These are phyloP conservation scores for Trichoderma gamsii DNA, from an alignment of 495 filamentous ascomycete species.

Conservation along the genomic window DNA sequence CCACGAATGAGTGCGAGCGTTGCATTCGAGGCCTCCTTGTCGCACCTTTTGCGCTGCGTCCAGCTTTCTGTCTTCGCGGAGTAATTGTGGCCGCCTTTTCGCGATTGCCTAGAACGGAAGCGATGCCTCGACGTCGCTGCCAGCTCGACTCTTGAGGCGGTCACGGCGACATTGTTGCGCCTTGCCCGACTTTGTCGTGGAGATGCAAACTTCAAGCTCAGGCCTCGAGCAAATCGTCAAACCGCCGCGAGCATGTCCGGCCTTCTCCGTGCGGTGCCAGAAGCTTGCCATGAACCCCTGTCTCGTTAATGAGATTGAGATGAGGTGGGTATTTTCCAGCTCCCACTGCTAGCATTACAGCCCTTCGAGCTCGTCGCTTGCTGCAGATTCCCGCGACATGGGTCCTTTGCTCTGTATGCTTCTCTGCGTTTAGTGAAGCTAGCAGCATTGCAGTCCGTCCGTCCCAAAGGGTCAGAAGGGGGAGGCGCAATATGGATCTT, in stretches of 20 bases:
- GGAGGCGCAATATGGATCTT: conserved; percentile 2
- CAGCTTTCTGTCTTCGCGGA: background rate
- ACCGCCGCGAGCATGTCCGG: background rate
- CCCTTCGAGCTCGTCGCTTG: no score
- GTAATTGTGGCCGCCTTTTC: no score
- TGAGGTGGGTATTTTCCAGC: background rate
- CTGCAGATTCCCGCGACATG: background rate
- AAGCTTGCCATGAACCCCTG: background rate
- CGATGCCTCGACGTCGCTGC: no score
- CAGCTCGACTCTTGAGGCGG: no score
- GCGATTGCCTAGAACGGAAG: no score
- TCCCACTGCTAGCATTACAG: background rate
- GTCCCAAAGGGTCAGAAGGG: background rate
- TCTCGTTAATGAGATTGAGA: background rate
- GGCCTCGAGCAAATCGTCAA: background rate
- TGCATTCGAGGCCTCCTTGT: background rate
- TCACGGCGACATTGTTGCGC: background rate
- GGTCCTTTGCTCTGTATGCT: background rate
- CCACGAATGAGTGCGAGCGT: background rate
- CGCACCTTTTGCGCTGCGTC: background rate
- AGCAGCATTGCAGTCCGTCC: background rate
- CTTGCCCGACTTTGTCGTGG: background rate
- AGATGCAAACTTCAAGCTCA: background rate
- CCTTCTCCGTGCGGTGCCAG: background rate
- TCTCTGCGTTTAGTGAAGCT: background rate